phyloP scores from a whole-genome alignment of 2,329 filamentous ascomycete genomes.

The Trichoderma atrobrunneum region DNA sequence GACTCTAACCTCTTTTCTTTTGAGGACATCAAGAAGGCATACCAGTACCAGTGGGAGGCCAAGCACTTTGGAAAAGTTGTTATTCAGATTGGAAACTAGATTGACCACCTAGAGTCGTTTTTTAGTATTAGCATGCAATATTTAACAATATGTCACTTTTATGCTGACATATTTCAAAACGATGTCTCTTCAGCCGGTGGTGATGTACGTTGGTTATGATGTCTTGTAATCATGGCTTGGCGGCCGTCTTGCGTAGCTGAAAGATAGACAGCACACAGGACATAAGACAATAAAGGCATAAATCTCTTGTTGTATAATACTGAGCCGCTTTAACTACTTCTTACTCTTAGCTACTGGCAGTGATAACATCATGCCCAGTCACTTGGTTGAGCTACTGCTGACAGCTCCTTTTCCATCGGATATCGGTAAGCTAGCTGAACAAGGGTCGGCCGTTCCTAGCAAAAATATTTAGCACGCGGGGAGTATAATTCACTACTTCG shows the following conservation, averaged over 20 bases:
- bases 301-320: no score
- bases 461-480: not conserved
- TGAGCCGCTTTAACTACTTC: not conserved
- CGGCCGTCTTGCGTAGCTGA: not conserved
- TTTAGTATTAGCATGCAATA: not conserved
- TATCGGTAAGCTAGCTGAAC: not conserved
- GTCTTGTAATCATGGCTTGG: not conserved
- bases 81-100: not conserved
- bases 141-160: not conserved
- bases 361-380: not conserved
- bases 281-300: not conserved
- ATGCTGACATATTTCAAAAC: not conserved
- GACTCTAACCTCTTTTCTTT: constrained; percentile 41
- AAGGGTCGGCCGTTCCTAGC: not conserved
- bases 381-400: not conserved
- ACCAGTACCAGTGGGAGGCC: constrained; percentile 13
- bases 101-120: not conserved
- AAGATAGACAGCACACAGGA: not conserved
- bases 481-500: rapidly evolving
- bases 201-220: not conserved
- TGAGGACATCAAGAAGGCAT: constrained; percentile 36
- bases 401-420: not conserved
- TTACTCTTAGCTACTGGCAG: not conserved
- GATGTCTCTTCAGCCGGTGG: not conserved
- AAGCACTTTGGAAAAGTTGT: constrained; percentile 15